Evolutionary conservation across 108 stramenopile species (phyloP), one percentile per base, ranked within the genome.

Genomic region (Stephanodiscus triporus): DNA sequence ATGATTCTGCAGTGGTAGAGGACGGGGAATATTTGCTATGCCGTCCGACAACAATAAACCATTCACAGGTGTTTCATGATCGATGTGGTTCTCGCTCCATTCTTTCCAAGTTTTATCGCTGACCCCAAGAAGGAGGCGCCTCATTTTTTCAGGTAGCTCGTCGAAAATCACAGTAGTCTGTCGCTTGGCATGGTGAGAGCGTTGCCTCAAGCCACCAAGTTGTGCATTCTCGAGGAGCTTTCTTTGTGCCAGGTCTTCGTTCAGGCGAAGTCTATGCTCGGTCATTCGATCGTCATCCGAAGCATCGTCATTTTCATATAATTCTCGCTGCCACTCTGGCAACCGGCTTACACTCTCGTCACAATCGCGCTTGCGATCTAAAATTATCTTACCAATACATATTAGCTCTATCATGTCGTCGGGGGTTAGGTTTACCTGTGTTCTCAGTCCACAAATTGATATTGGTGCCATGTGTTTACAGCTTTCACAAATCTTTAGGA

Each of bases 371-470:
- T 65, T 40, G 36, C 82, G 66, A 51, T 93, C 94, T 30, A 88
- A 66, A 2, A 95, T 80, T 27, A 91, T 88, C 75, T 92, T 93
- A 1, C 91, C 91, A 26, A 76, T 80, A 32, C 81, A 86, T 34
- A 95, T 83, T 10, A 95, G 77, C 59, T 95, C 94, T 37, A 95
- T 88, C 88, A 90, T 87, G 70, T 95, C 91, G 69, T 95, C 91
- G 9, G 94, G 94, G 14, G 94, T 95, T 10, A 95, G 78, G 72
- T 95, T 95, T 1, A 93, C 91, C 75, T 95, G 94, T 2, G 94
- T 95, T 22, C 91, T 79, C 24, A 93, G 68, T 7, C 91, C 91
- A 51, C 88, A 90, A 24, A 95, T 77, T 17, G 87, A 81, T 16
- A 88, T 88, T 22, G 91, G 90, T 10, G 78, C 84, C 47, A 89